Percentiles rank a stretch among this genome's conserved stretches.
These are phyloP conservation scores for Trichophyton simii DNA, from an alignment of 2,329 filamentous ascomycete species.

Conservation along the genomic window DNA sequence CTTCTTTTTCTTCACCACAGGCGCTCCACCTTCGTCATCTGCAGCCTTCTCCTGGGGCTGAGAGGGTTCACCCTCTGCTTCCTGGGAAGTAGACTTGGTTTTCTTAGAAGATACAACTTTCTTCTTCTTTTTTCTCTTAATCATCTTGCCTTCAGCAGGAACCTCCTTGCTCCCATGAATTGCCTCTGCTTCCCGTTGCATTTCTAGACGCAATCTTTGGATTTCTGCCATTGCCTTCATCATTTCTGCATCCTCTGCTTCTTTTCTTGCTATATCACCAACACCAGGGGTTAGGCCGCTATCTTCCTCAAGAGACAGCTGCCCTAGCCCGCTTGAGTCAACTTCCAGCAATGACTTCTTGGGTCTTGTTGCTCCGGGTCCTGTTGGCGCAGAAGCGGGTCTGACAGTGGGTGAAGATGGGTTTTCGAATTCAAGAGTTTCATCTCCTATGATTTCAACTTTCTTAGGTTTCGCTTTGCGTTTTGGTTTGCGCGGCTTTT, in stretches of 20 bases:
- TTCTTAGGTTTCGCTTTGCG: slow-evolving; percentile 40
- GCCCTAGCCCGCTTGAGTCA: slow-evolving; percentile 69
- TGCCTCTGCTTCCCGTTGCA: slow-evolving; percentile 46
- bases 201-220: slow-evolving; percentile 71
- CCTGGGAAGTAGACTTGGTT: slow-evolving; percentile 18
- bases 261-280: slow-evolving; percentile 52
- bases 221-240: slow-evolving; percentile 76
- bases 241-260: slow-evolving; percentile 79
- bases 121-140: slow-evolving; percentile 52
- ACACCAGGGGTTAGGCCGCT: slow-evolving; percentile 17
- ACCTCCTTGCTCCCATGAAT: slow-evolving; percentile 36
- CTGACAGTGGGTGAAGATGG: slow-evolving; percentile 41
- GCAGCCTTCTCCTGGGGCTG: slow-evolving; percentile 1
- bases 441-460: slow-evolving; percentile 59
- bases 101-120: slow-evolving; percentile 35
- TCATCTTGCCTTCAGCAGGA: slow-evolving; percentile 34
- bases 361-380: slow-evolving; percentile 17
- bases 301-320: slow-evolving; percentile 54
- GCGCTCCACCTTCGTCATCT: background rate
- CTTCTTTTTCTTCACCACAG: slow-evolving; percentile 11
- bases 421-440: slow-evolving; percentile 46
- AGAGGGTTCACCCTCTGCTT: slow-evolving; percentile 18
- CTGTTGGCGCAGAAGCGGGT: slow-evolving; percentile 31
- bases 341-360: slow-evolving; percentile 67
- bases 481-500: slow-evolving; percentile 16